Evolutionary conservation across 192 early-diverging fungal genomes (phyloP), one percentile per base, ranked within the genome.

Genomic region (Haplosporangium gracile): DNA sequence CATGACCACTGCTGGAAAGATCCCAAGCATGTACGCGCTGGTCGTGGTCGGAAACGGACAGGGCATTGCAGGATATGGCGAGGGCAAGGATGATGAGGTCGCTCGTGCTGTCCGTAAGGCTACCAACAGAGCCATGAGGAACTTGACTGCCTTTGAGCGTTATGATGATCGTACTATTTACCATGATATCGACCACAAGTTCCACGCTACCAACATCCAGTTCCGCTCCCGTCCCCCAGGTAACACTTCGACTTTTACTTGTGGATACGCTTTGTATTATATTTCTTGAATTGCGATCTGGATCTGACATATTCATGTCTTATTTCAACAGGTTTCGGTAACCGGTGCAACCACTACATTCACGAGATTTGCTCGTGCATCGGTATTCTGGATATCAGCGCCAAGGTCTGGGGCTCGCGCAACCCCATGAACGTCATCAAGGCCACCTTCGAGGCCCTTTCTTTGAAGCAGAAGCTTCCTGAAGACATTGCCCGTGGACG

Each of bases 361-460:
- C 97, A 99, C 92, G 97, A 99, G 89, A 93, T 99, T 73, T 98
- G 95, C 86, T 92, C 96, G 74, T 98, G 97, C 83, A 88, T 96
- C 40, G 99, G 99, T 40, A 97, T 99, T 83, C 94, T 95, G 74
- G 99, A 99, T 90, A 76, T 99, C 78, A 91, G 95, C 45, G 96
- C 93, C 69, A 99, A 99, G 88, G 94, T 99, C 42, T 88, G 91
- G 78, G 97, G 98, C 6, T 98, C 97, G n/a, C 91, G 92, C 53
- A 99, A 97, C 88, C 97, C 97, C 5, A 97, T 99, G 96, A 99
- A 99, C 88, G 97, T 99, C 42, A 94, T 99, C 91, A 98, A 99
- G 92, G 95, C 94, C 11, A 96, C 96, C 18, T 99, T 99, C 89
- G 97, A 95, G 88, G 99, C 99, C 18, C 88, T 99, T 15, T 70